Evolutionary conservation across 139 green algal species (phyloP), one percentile per base, ranked within the genome.

Genomic region (Chlamydomonas schloesseri): DNA sequence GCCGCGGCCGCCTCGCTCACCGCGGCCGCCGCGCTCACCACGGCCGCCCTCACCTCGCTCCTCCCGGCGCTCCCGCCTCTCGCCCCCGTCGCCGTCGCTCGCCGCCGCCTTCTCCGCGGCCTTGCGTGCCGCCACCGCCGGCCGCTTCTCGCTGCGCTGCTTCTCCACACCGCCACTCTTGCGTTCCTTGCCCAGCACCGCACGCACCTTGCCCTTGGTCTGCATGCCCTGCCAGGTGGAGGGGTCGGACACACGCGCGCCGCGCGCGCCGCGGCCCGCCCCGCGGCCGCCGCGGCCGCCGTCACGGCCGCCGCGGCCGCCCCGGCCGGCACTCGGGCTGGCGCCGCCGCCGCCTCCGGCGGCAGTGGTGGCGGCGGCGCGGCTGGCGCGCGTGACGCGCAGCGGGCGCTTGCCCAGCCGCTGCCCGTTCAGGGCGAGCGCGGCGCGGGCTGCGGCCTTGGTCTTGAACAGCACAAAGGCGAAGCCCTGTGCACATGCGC

Each of bases 381-480:
- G 42, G 71, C 75, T 89, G 10, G 87, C 88, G 8, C 82, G 77
- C 2, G 82, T 93, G 31, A 96, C 67, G 23, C 94, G 74, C 37
- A 96, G 84, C 37, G 86, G 5, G 0, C 94, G 89, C 73, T 88
- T 91, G 14, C 69, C 36, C 31, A 96, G 79, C 69, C 68, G 9
- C 42, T 42, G 81, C 0, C 88, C 90, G 58, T 93, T 72, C 14
- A 93, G 87, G 1, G 82, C 50, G 31, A 96, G 84, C 5, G 89
- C 90, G 33, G 90, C 86, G 23, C 89, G 83, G 10, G 89, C 90
- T 18, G 87, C 89, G 11, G 88, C 81, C 89, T 91, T 92, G 33
- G 81, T 92, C 55, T 83, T 90, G 85, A 98, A 95, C n/a, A 97
- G 83, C 71, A 96, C 93, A 47, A 95, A 97, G 0, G 92, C 95